Evolutionary conservation across 2,329 filamentous ascomycete genomes (phyloP), one percentile per base, ranked within the genome.

Genomic region (Cladosporium velox): DNA sequence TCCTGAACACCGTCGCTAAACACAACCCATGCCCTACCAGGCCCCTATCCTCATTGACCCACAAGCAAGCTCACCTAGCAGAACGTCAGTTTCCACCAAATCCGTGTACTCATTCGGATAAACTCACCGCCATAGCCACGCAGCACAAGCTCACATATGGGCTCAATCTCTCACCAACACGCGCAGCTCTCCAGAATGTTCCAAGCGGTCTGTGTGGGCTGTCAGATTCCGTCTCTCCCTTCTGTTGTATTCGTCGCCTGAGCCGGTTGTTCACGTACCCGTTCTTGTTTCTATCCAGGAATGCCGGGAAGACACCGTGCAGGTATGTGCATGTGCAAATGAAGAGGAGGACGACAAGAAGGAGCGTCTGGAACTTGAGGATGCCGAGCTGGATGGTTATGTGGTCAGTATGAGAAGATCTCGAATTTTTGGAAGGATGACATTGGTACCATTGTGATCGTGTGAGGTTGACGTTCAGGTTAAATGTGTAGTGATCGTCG

Each of bases 291-390:
- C 91, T 86, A 80, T 98, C 94, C 82, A 99, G 91, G 73, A 96
- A 90, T 4, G 90, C 86, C 0, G 95, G 94, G 75, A 95, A 91
- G 70, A 96, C 88, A 74, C 91, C 90, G 83, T 98, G 95, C 65
- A 93, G 87, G 81, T 99, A 98, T 69, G 95, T 89, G 79, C 91
- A 93, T 66, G 95, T 97, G 86, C 95, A 99, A 77, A 98, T 96
- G 72, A 96, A 88, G 72, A 99, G 90, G 61, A 99, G 88, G 74
- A 99, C 88, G 72, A 97, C 94, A 74, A 98, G 88, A 73, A 99
- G 87, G 72, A 98, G 90, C 67, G 93, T 96, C 80, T 97, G 93
- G 84, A 99, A 98, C 83, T 98, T 98, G 89, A 99, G 97, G 75
- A 99, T 90, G 65, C 95, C 95, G 67, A 95, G 91, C 95, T 97